These are phyloP conservation scores for Nyssa sinensis DNA, from an alignment of 148 eudicot genomes.

Conservation along the genomic window DNA sequence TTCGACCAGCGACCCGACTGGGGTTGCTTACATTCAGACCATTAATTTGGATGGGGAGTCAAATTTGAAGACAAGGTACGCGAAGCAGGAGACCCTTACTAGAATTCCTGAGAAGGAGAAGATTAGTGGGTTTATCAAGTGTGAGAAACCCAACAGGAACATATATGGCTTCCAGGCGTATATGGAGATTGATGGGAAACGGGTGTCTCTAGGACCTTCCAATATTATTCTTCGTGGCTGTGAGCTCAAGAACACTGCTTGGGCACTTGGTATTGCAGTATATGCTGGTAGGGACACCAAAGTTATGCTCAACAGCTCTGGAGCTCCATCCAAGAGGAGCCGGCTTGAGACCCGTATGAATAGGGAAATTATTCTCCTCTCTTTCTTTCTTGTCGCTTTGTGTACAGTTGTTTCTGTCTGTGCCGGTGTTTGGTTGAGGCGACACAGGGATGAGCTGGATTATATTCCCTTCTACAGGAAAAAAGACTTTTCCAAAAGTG, in stretches of 20 bases:
- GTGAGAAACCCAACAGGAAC: conserved; percentile 94
- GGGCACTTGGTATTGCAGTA: conserved; percentile 91
- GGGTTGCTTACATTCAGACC: conserved; percentile 95
- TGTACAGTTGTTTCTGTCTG: conserved; percentile 73
- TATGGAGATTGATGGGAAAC: conserved; percentile 92
- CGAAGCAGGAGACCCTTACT: conserved; percentile 88
- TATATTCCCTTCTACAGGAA: conserved; percentile 70
- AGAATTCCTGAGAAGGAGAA: conserved; percentile 57
- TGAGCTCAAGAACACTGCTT: conserved; percentile 87
- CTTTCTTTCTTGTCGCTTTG: conserved; percentile 67
- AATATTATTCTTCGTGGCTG: conserved; percentile 94
- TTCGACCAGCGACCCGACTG: conserved; percentile 94
- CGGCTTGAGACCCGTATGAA: conserved; percentile 94
- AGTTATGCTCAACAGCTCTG: conserved; percentile 96
- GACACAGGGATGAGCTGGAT: conserved; percentile 64
- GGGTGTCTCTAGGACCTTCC: conserved; percentile 88
- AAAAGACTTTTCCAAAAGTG: conserved; percentile 50
- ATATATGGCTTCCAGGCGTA: conserved; percentile 90
- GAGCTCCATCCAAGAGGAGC: conserved; percentile 97
- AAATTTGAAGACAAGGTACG: conserved; percentile 92
- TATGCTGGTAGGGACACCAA: conserved; percentile 94
- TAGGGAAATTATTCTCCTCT: conserved; percentile 74
- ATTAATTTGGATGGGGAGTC: conserved; percentile 97
- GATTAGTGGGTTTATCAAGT: conserved; percentile 77
- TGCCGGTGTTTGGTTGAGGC: conserved; percentile 77